Percentiles rank a stretch among this genome's conserved stretches.
Evolutionary conservation across 805 yeast genomes (phyloP).

Genomic region (Candida awuae): DNA sequence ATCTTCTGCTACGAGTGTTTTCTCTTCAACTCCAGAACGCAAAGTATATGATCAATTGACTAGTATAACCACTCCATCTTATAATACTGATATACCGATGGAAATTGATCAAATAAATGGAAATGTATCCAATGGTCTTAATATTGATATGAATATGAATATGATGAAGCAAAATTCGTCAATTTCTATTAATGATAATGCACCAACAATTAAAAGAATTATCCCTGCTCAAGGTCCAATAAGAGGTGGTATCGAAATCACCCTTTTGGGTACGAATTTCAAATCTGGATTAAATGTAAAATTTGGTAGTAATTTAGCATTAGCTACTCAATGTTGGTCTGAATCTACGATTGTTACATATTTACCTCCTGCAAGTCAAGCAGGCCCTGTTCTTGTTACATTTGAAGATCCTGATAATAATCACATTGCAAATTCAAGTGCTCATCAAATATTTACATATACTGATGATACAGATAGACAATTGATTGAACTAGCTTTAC

Average conservation of each 20-base stretch:
- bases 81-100: background rate
- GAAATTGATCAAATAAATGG: background rate
- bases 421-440: slow-evolving; percentile 12
- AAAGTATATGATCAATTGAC: slow-evolving; percentile 6
- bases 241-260: slow-evolving; percentile 93
- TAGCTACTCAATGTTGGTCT: slow-evolving; percentile 94
- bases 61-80: slow-evolving; percentile 1
- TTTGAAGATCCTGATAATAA: slow-evolving; percentile 35
- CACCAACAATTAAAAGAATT: slow-evolving; percentile 70
- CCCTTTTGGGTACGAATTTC: slow-evolving; percentile 81
- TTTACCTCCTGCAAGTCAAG: slow-evolving; percentile 80
- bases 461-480: slow-evolving; percentile 94
- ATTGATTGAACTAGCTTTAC: slow-evolving; percentile 88
- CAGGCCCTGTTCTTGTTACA: slow-evolving; percentile 91
- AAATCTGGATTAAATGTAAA: slow-evolving; percentile 73
- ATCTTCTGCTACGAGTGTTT: slow-evolving; percentile 27
- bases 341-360: slow-evolving; percentile 89
- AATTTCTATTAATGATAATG: background rate
- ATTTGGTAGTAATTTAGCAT: slow-evolving; percentile 74
- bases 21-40: slow-evolving; percentile 28
- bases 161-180: background rate
- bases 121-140: background rate
- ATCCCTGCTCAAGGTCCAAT: slow-evolving; percentile 95
- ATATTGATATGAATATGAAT: background rate
- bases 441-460: slow-evolving; percentile 72